phyloP scores from a whole-genome alignment of 371 early-diverging fungal genomes.

The Blakeslea trispora region DNA sequence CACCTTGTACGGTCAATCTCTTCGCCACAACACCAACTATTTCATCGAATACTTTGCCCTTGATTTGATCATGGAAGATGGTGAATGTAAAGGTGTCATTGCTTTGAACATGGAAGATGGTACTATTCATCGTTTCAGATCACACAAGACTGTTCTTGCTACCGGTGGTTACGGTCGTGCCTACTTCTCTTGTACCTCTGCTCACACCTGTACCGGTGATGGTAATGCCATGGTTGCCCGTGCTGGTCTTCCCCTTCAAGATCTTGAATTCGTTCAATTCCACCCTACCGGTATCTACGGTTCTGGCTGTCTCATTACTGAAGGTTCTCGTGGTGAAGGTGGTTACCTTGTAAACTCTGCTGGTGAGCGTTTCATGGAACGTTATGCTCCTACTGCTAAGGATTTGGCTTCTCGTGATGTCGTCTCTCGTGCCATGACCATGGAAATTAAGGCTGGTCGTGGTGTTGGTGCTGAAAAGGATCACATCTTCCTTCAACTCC shows the following conservation, averaged over 20 bases:
- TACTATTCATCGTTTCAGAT: slow-evolving; percentile 94
- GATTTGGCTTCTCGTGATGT: slow-evolving; percentile 98
- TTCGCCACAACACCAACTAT: slow-evolving; percentile 93
- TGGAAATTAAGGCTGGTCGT: slow-evolving; percentile 97
- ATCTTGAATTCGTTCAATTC: slow-evolving; percentile 98
- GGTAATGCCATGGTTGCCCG: slow-evolving; percentile 96
- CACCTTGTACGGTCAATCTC: slow-evolving; percentile 96
- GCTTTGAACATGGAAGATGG: slow-evolving; percentile 98
- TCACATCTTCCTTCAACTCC: slow-evolving; percentile 95
- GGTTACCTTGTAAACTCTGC: slow-evolving; percentile 91
- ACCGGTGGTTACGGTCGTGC: slow-evolving; percentile 99
- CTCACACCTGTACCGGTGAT: slow-evolving; percentile 98
- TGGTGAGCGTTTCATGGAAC: slow-evolving; percentile 98
- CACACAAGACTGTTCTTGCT: slow-evolving; percentile 97
- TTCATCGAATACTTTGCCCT: slow-evolving; percentile 99
- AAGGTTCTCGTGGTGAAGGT: slow-evolving; percentile 96
- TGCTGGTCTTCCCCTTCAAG: slow-evolving; percentile 91
- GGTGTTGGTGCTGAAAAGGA: slow-evolving; percentile 97
- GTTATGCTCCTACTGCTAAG: slow-evolving; percentile 98
- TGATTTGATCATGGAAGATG: slow-evolving; percentile 98
- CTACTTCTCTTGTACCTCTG: slow-evolving; percentile 97
- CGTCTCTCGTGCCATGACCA: slow-evolving; percentile 97
- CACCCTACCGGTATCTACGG: slow-evolving; percentile 99
- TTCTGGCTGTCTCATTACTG: slow-evolving; percentile 97
- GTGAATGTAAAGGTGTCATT: slow-evolving; percentile 94